Evolutionary conservation across 73 alveolate species (phyloP).

Genomic region (Tetrahymena elliotti): DNA sequence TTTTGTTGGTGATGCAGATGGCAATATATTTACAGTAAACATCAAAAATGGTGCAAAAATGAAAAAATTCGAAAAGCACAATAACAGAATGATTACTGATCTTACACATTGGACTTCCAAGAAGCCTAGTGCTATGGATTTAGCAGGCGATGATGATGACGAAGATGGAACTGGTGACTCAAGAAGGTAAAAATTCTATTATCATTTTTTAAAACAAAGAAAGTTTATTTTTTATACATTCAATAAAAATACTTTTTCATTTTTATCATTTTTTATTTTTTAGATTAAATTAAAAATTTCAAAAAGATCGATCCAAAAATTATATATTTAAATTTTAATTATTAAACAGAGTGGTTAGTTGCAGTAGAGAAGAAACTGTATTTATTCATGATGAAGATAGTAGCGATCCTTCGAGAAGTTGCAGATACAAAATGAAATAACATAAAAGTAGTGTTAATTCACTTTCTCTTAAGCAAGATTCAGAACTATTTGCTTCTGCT

Average conservation of each 20-base stretch:
- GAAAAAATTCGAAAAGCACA: constrained; percentile 86
- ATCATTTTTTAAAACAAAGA: constrained; percentile 33
- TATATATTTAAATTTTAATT: too few relatives aligned
- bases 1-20: constrained; percentile 93
- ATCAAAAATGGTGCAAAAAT: constrained; percentile 96
- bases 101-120: constrained; percentile 63
- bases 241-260: not conserved
- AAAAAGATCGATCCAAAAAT: too few relatives aligned
- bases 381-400: constrained; percentile 93
- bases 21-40: constrained; percentile 87
- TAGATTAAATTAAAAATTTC: too few relatives aligned
- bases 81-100: constrained; percentile 63
- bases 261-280: too few relatives aligned
- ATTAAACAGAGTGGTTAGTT: constrained; percentile 16
- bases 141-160: constrained; percentile 36
- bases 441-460: constrained; percentile 83
- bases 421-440: constrained; percentile 81
- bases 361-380: constrained; percentile 83
- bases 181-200: constrained; percentile 65
- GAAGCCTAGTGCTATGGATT: constrained; percentile 17
- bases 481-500: constrained; percentile 76
- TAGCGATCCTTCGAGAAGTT: constrained; percentile 77
- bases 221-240: not conserved
- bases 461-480: constrained; percentile 61
- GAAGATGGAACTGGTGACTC: constrained; percentile 55